Evolutionary conservation across 2,329 filamentous ascomycete species (phyloP), one percentile per base, ranked within the genome.

Genomic region (Fusarium tuaranense): DNA sequence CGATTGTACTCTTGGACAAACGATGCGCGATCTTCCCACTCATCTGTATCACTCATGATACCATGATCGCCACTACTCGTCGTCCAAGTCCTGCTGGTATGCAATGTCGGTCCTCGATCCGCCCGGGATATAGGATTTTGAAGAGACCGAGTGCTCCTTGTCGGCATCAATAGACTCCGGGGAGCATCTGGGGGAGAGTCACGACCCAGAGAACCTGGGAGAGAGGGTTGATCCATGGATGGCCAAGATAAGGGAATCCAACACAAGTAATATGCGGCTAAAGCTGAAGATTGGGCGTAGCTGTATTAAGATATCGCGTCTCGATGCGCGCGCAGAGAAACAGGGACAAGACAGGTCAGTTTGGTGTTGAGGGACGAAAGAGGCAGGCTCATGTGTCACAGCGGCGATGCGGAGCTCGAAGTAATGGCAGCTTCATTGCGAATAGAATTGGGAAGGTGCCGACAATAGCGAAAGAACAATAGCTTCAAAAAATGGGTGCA

Each of bases 1-100:
- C 85, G 83, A 78, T 92, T 92, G 80, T 92, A 93, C 74, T 91
- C 88, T 9, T 86, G 76, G 7, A 92, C 79, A 78, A 89, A 90
- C 4, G 81, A 76, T 2, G 82, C 79, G 34, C 89, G 84, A 63
- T 88, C 85, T 39, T 87, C 85, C 18, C 87, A 79, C 34, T 87
- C 86, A 46, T 89, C 88, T 5, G 82, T 82, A 63, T 90, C 88
- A 22, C 84, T 86, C 36, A 86, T 77, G 18, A 86, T 78, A 3
- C 84, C 87, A 20, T 84, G 75, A 36, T 88, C 88, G 44, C 86
- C 87, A 66, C 87, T 89, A 48, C 87, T 88, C 20, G 88, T 88
- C 1, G 88, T 87, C 90, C 90, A 92, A 4, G 88, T 91, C 48
- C 85, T 87, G 77, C 87, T 90, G 72, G 83, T 87, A 63, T 79